A percentile compares a stretch with the other conserved stretches of the same genome.
phyloP scores from a whole-genome alignment of 768 basidiomycete species.

The Trichaptum fuscoviolaceum region DNA sequence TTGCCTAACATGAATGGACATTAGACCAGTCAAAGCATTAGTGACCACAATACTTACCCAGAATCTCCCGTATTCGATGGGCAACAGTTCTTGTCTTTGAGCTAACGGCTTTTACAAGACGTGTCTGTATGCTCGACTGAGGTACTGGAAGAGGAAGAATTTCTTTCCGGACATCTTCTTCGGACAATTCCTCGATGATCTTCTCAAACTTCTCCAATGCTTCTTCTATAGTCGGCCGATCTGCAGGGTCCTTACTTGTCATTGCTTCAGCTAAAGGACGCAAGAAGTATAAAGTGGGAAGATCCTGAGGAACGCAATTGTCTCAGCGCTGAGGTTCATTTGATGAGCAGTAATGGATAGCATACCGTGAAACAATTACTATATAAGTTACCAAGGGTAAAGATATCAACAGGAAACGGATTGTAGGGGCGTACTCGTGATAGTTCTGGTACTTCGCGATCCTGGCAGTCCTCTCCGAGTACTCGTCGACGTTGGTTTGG shows the following conservation, averaged over 20 bases:
- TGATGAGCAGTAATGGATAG: no score
- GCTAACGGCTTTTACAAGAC: no score
- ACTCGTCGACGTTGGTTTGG: constrained; percentile 8
- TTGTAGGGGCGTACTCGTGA: constrained; percentile 17
- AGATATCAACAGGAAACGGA: constrained; percentile 21
- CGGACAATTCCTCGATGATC: neutral
- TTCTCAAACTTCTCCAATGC: neutral
- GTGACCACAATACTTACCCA: no score
- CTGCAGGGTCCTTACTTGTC: neutral
- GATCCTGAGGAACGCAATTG: neutral
- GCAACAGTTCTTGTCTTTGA: no score
- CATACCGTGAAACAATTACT: neutral
- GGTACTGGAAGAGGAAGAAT: no score
- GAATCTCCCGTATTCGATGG: no score
- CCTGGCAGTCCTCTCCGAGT: constrained; percentile 12
- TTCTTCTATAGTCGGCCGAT: neutral
- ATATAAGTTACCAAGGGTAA: constrained; percentile 15
- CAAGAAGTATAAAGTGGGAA: neutral
- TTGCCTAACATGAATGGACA: no score
- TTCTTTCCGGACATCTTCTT: no score
- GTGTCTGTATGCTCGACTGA: no score
- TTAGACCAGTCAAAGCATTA: no score
- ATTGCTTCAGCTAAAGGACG: neutral
- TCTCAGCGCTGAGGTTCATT: neutral
- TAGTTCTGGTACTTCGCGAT: constrained; percentile 17